Evolutionary conservation across 352 stramenopile genomes (phyloP).

Genomic region (Phytophthora citricola): DNA sequence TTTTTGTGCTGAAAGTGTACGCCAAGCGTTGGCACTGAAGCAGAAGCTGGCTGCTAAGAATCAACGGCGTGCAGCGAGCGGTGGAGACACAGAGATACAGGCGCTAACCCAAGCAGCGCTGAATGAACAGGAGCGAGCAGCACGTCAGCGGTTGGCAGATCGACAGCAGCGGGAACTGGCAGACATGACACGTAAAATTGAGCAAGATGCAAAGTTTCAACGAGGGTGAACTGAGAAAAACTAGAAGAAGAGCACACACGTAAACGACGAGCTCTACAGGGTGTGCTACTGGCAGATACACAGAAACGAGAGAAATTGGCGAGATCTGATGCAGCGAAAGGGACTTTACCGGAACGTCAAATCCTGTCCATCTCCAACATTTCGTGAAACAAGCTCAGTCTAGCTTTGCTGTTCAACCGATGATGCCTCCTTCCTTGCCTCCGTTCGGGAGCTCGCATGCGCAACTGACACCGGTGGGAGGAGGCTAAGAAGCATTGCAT

Average conservation of each 20-base stretch:
- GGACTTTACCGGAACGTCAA: too few species aligned
- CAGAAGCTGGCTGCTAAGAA: conserved; percentile 45
- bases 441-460: too few species aligned
- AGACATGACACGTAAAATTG: conserved; percentile 32
- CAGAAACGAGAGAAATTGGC: conserved; percentile 36
- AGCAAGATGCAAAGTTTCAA: conserved; percentile 31
- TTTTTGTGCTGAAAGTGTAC: conserved; percentile 38
- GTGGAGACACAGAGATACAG: neutral
- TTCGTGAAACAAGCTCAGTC: too few species aligned
- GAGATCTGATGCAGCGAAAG: too few species aligned
- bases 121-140: conserved; percentile 25
- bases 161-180: conserved; percentile 40
- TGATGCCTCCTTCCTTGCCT: too few species aligned
- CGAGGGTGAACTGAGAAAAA: conserved; percentile 43
- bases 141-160: conserved; percentile 26
- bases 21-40: conserved; percentile 51
- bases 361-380: too few species aligned
- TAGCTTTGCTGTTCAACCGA: too few species aligned
- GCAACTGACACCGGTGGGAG: too few species aligned
- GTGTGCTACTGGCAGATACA: conserved; percentile 42
- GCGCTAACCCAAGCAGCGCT: conserved; percentile 17
- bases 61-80: conserved; percentile 8
- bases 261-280: conserved; percentile 38
- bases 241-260: conserved; percentile 57
- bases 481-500: too few species aligned